These are phyloP conservation scores for Boletus sp. DNA, from an alignment of 1,284 basidiomycete species.

Conservation along the genomic window DNA sequence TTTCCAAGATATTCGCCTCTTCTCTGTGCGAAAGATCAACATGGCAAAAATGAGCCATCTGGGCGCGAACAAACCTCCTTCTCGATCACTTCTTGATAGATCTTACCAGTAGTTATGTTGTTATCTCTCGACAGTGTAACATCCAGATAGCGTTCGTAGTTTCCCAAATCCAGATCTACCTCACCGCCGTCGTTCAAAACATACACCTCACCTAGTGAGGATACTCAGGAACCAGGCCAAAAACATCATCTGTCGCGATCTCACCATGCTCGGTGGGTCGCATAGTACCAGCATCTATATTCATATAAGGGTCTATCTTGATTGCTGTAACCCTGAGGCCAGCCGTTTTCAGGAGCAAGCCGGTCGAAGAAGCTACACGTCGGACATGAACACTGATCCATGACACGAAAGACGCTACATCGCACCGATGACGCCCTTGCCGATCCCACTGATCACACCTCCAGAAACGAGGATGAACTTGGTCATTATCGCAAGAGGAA, in stretches of 20 bases:
- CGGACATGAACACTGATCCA: conserved; percentile 18
- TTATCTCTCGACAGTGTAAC: conserved; percentile 93
- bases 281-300: conserved; percentile 99
- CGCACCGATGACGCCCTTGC: conserved; percentile 92
- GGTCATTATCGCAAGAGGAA: conserved; percentile 47
- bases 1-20: conserved; percentile 97
- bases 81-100: conserved; percentile 96
- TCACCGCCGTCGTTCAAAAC: conserved; percentile 98
- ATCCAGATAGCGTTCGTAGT: conserved; percentile 97
- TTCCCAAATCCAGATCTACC: conserved; percentile 96
- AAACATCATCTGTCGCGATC: conserved; percentile 25
- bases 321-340: conserved; percentile 97
- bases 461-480: conserved; percentile 92
- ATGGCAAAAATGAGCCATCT: conserved; percentile 8
- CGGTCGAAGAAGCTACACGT: conserved; percentile 86
- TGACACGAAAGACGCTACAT: conserved; percentile 27
- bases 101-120: conserved; percentile 98
- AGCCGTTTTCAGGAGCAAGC: conserved; percentile 90
- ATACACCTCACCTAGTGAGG: conserved; percentile 84
- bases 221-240: conserved; percentile 16
- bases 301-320: conserved; percentile 99
- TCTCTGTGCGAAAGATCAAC: conserved; percentile 49
- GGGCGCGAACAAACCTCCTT: conserved; percentile 72
- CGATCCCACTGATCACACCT: conserved; percentile 91
- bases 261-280: conserved; percentile 95